Conservation (phyloP, 1,284 basidiomycete species). For the Grifola frondosa region DNA sequence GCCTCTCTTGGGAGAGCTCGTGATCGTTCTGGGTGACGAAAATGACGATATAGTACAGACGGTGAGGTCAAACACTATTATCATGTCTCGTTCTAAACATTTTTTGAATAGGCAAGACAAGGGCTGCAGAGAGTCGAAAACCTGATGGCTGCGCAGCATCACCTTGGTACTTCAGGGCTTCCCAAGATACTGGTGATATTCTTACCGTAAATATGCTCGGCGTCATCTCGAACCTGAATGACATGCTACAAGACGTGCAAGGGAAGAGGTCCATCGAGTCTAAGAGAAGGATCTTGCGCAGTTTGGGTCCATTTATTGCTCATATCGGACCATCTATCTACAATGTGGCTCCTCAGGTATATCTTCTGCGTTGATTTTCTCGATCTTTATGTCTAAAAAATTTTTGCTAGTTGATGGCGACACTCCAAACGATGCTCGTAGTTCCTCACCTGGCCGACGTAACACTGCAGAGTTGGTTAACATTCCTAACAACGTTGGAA, state of each 20-base stretch:
- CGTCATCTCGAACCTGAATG: slow-evolving; percentile 78
- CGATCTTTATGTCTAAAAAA: not conserved
- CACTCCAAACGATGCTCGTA: slow-evolving; percentile 86
- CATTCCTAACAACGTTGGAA: slow-evolving; percentile 73
- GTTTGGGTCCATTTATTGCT: slow-evolving; percentile 74
- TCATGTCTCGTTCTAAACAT: not conserved
- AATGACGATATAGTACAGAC: slow-evolving; percentile 42
- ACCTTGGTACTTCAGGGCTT: slow-evolving; percentile 22
- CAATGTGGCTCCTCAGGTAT: slow-evolving; percentile 83
- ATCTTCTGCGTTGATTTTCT: slow-evolving; percentile 19
- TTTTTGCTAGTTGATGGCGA: slow-evolving; percentile 82
- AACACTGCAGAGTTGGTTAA: slow-evolving; percentile 81
- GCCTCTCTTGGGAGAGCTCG: slow-evolving; percentile 71
- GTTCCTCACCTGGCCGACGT: slow-evolving; percentile 74
- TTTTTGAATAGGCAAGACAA: slow-evolving; percentile 47
- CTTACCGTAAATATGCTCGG: slow-evolving; percentile 79
- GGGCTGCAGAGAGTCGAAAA: slow-evolving; percentile 64
- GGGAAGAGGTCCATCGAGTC: slow-evolving; percentile 66
- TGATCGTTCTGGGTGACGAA: slow-evolving; percentile 73
- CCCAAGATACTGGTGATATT: slow-evolving; percentile 44
- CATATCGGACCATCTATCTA: slow-evolving; percentile 73
- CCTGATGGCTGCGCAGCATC: no score
- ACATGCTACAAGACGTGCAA: slow-evolving; percentile 78
- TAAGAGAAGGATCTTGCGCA: slow-evolving; percentile 78
- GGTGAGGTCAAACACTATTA: slow-evolving; percentile 36